Evolutionary conservation across 2,329 filamentous ascomycete genomes (phyloP).

Genomic region (Pyrenophora tritici-repentis): DNA sequence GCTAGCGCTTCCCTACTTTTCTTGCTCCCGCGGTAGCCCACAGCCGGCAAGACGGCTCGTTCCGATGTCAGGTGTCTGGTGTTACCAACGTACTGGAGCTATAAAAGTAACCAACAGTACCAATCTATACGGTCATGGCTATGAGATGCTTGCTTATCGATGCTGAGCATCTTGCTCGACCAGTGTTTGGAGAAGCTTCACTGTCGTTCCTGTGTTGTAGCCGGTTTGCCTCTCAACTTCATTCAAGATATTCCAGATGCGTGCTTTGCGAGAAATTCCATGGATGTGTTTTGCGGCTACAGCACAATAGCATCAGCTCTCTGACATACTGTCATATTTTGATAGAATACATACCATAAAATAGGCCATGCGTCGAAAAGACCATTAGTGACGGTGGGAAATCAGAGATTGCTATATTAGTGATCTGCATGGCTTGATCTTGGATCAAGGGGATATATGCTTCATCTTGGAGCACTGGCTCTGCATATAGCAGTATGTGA

Average conservation of each 20-base stretch:
- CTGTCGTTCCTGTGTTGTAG: constrained; percentile 35
- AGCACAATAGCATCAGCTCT: background rate
- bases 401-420: constrained; percentile 40
- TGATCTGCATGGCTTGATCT: constrained; percentile 36
- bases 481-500: constrained; percentile 40
- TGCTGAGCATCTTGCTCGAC: constrained; percentile 18
- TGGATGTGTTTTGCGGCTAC: constrained; percentile 44
- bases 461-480: constrained; percentile 35
- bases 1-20: background rate
- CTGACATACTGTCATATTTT: background rate
- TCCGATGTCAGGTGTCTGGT: background rate
- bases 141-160: background rate
- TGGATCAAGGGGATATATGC: constrained; percentile 35
- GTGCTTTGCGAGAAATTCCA: constrained; percentile 38
- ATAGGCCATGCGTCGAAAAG: constrained; percentile 40
- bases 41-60: background rate
- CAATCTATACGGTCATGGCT: background rate
- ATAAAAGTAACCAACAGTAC: background rate
- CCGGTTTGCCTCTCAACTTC: constrained; percentile 40
- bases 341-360: constrained; percentile 29
- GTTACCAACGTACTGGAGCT: background rate
- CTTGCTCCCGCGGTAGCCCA: background rate
- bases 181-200: constrained; percentile 35
- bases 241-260: constrained; percentile 40
- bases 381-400: constrained; percentile 40